Evolutionary conservation across 495 filamentous ascomycete genomes (phyloP).

Genomic region (Talaromyces trachyspermus): DNA sequence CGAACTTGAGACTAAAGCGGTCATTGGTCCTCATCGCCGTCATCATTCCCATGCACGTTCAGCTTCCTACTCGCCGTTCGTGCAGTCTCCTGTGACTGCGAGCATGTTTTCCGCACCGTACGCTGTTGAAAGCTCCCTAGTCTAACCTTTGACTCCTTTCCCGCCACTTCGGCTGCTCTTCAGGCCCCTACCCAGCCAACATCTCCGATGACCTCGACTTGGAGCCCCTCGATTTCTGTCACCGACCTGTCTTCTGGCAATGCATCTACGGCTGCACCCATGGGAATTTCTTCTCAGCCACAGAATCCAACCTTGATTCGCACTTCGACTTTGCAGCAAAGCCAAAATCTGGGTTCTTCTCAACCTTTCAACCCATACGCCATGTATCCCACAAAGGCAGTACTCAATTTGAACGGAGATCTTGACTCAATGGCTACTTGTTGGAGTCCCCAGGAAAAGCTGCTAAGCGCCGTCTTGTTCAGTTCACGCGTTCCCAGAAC

Average conservation of each 20-base stretch:
- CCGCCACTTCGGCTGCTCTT: constrained; percentile 23
- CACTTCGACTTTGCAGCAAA: constrained; percentile 71
- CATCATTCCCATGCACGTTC: constrained; percentile 31
- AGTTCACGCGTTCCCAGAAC: constrained; percentile 73
- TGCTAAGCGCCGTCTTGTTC: constrained; percentile 70
- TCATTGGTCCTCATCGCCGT: constrained; percentile 6
- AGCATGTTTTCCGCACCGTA: constrained; percentile 26
- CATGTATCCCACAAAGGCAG: constrained; percentile 78
- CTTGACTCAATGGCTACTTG: constrained; percentile 67
- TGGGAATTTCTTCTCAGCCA: constrained; percentile 34
- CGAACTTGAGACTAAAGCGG: constrained; percentile 32
- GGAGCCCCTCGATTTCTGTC: constrained; percentile 34
- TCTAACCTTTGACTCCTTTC: constrained; percentile 20
- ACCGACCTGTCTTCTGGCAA: constrained; percentile 23
- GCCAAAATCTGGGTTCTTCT: constrained; percentile 34
- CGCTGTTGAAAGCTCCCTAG: constrained; percentile 26
- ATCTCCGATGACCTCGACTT: constrained; percentile 37
- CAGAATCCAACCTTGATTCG: constrained; percentile 66
- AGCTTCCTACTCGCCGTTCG: constrained; percentile 37
- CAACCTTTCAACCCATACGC: constrained; percentile 70
- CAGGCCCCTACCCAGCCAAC: constrained; percentile 33
- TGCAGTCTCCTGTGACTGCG: constrained; percentile 31
- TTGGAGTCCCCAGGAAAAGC: constrained; percentile 76
- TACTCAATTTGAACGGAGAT: constrained; percentile 78
- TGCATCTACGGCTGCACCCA: constrained; percentile 26